Conservation (phyloP, 805 yeast genomes). For the Groenewaldozyma tartarivorans region DNA sequence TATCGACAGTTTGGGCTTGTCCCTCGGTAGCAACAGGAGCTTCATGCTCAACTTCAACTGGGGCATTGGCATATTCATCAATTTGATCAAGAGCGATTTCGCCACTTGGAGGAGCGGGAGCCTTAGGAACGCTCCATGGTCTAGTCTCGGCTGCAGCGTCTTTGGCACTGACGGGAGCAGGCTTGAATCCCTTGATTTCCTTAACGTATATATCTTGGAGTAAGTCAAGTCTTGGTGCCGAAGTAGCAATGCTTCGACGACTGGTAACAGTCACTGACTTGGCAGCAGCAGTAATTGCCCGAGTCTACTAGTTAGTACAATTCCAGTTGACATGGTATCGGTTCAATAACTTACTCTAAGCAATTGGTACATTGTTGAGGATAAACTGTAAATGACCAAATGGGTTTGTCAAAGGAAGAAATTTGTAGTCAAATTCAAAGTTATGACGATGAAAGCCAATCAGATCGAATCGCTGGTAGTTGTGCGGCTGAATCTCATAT, state of each 20-base stretch:
- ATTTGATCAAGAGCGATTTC: conserved; percentile 58
- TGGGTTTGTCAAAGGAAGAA: too few species aligned
- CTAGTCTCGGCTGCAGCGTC: conserved; percentile 74
- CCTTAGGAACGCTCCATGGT: conserved; percentile 72
- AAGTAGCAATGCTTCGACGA: not conserved
- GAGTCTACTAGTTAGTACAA: not conserved
- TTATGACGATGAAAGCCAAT: too few species aligned
- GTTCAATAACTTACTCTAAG: not conserved
- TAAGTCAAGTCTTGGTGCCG: conserved; percentile 32
- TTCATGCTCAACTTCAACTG: conserved; percentile 30
- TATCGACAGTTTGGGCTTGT: conserved; percentile 18
- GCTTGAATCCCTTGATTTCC: conserved; percentile 84
- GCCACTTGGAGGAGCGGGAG: conserved; percentile 73
- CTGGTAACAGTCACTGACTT: not conserved
- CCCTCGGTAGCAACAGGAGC: conserved; percentile 17
- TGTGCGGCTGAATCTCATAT: too few species aligned
- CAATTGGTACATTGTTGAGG: not conserved
- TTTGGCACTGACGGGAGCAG: conserved; percentile 59
- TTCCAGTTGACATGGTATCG: too few species aligned
- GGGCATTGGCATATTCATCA: conserved; percentile 35
- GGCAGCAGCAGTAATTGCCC: not conserved
- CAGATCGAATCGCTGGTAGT: too few species aligned
- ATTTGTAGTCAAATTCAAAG: too few species aligned
- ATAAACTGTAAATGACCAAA: too few species aligned
- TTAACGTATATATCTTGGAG: conserved; percentile 77